Conservation (phyloP, 2,329 filamentous ascomycete species). For the Waltergamsia citrina region DNA sequence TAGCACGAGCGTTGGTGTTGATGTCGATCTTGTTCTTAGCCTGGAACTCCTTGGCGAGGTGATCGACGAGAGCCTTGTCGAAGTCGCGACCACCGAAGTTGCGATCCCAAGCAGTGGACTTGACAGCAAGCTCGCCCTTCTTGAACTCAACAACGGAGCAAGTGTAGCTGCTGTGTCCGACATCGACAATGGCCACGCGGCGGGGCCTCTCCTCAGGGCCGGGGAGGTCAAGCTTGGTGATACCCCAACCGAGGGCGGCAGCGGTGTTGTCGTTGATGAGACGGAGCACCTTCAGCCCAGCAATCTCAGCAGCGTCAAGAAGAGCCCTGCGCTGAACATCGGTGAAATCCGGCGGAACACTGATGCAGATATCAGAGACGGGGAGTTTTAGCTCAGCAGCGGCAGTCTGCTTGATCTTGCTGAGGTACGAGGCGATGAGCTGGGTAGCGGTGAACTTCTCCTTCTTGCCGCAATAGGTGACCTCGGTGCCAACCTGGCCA, state of each 20-base stretch:
- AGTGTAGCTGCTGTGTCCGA: conserved; percentile 95
- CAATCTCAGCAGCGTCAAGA: conserved; percentile 86
- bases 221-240: conserved; percentile 94
- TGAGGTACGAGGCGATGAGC: conserved; percentile 89
- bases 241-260: conserved; percentile 90
- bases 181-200: conserved; percentile 85
- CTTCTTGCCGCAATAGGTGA: conserved; percentile 89
- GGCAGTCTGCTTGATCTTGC: conserved; percentile 86
- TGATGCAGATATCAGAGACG: conserved; percentile 88
- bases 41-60: conserved; percentile 93
- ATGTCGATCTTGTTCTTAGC: conserved; percentile 98
- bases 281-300: conserved; percentile 83
- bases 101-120: conserved; percentile 84
- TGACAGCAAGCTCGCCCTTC: conserved; percentile 93
- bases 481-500: conserved; percentile 91
- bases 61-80: conserved; percentile 88
- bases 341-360: conserved; percentile 94
- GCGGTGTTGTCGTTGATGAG: conserved; percentile 98
- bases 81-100: conserved; percentile 98
- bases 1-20: conserved; percentile 79
- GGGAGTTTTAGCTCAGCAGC: conserved; percentile 81
- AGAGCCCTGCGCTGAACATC: conserved; percentile 84
- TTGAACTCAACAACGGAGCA: conserved; percentile 90
- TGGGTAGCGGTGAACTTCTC: conserved; percentile 92
- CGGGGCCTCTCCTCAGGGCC: conserved; percentile 82